Percentiles rank a stretch among this genome's conserved stretches.
Conservation (phyloP, 257 asterid genomes). For the Solanum phureja region DNA sequence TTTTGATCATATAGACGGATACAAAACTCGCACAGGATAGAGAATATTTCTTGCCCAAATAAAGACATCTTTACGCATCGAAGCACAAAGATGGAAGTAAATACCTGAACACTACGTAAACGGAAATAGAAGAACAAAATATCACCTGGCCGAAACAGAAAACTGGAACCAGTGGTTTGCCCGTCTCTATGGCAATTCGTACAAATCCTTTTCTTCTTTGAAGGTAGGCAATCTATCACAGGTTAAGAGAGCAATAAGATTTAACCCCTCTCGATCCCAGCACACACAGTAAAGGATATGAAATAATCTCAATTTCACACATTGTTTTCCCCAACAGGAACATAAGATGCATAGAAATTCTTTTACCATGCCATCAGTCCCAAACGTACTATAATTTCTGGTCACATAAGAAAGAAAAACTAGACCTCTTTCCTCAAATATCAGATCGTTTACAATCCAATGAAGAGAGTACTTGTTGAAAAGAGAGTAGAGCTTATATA, state of each 20-base stretch:
- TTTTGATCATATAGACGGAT: neutral
- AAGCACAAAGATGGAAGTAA: neutral
- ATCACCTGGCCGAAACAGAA: constrained; percentile 95
- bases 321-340: neutral
- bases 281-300: neutral
- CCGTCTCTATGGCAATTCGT: constrained; percentile 75
- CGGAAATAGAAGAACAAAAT: neutral
- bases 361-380: neutral
- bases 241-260: constrained; percentile 1
- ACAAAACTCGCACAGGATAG: neutral
- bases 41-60: neutral
- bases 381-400: neutral
- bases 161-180: constrained; percentile 95
- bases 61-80: too few species aligned
- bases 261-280: neutral
- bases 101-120: neutral
- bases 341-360: neutral
- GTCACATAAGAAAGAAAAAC: neutral
- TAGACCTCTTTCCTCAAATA: neutral
- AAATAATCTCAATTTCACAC: neutral
- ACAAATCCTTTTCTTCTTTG: constrained; percentile 75
- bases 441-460: neutral
- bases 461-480: neutral
- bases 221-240: constrained; percentile 52
- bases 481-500: neutral